Percentiles rank a stretch among this genome's conserved stretches.
Evolutionary conservation across 176 grass and related monocot species (phyloP).

Genomic region (Metroxylon sagu): DNA sequence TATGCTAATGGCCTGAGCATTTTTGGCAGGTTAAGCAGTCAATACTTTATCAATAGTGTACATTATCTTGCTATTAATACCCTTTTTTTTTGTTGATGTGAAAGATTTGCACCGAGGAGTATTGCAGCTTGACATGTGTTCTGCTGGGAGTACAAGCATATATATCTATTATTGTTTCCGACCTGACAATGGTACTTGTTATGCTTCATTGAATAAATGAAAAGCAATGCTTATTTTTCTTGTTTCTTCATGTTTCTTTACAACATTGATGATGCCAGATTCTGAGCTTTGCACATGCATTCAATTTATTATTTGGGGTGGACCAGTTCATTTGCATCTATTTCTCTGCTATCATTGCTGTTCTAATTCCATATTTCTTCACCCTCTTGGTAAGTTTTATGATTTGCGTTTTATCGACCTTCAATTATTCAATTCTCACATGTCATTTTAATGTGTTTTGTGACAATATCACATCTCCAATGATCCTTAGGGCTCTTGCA

Average conservation of each 20-base stretch:
- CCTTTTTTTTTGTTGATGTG: neutral
- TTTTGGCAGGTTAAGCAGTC: too few species aligned
- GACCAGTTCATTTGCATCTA: neutral
- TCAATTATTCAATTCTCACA: too few species aligned
- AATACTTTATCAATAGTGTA: too few species aligned
- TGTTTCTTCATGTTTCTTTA: neutral
- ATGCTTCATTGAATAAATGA: neutral
- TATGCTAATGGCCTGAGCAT: too few species aligned
- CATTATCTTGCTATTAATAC: too few species aligned
- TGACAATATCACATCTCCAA: neutral
- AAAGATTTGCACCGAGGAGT: constrained; percentile 16
- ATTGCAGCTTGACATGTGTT: constrained; percentile 3
- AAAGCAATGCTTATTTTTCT: too few species aligned
- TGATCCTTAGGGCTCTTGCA: neutral
- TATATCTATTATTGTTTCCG: constrained; percentile 2
- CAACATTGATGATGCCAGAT: neutral
- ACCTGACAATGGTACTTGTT: constrained; percentile 9
- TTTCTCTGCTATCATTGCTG: neutral
- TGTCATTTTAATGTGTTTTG: neutral
- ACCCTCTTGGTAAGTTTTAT: neutral
- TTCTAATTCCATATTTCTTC: neutral
- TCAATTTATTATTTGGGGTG: neutral
- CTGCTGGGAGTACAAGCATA: neutral
- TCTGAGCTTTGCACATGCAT: neutral
- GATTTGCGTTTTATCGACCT: too few species aligned